phyloP scores from a whole-genome alignment of 495 filamentous ascomycete species.

The Xylaria venustula region DNA sequence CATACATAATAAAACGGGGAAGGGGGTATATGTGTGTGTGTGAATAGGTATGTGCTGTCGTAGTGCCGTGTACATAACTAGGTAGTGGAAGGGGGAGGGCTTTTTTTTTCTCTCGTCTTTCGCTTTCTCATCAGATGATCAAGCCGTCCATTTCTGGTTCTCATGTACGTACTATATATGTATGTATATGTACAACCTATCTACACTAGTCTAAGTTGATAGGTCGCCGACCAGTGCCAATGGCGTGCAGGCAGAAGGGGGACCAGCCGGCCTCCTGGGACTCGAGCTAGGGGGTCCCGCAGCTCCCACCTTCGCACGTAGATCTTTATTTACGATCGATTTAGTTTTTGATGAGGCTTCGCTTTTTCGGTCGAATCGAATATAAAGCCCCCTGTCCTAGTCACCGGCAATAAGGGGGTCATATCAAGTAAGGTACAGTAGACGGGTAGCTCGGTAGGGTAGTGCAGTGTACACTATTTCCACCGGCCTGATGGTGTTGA shows the following conservation, averaged over 20 bases:
- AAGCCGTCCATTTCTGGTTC: neutral
- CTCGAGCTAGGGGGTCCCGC: conserved; percentile 9
- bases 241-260: conserved; percentile 8
- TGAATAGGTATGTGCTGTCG: too few relatives aligned
- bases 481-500: too few relatives aligned
- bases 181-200: neutral
- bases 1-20: neutral
- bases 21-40: too few relatives aligned
- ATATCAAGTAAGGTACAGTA: neutral
- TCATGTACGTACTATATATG: neutral
- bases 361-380: neutral
- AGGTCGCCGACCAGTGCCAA: conserved; percentile 9
- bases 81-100: too few relatives aligned
- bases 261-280: conserved; percentile 10
- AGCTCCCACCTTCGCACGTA: conserved; percentile 8
- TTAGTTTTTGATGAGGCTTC: neutral
- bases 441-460: too few relatives aligned
- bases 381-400: neutral
- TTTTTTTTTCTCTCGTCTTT: too few relatives aligned
- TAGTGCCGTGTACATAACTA: too few relatives aligned
- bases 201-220: neutral
- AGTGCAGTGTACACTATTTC: too few relatives aligned
- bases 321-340: conserved; percentile 20
- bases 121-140: neutral
- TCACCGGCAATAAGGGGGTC: conserved; percentile 1